These are phyloP conservation scores for Exserohilum turcica DNA, from an alignment of 2,329 filamentous ascomycete genomes.

Conservation along the genomic window DNA sequence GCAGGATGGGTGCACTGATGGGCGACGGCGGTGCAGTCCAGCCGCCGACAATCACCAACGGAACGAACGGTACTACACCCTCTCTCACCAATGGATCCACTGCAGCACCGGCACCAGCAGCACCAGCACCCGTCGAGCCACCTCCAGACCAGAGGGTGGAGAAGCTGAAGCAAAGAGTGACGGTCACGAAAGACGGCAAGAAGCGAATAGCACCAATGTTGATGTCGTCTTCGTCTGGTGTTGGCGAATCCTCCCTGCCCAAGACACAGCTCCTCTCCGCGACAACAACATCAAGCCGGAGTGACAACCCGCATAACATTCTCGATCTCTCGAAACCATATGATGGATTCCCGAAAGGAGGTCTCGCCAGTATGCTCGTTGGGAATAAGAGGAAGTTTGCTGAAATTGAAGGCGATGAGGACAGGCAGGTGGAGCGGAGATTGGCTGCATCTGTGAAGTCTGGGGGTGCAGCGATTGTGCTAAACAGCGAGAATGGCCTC, in stretches of 20 bases:
- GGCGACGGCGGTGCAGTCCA: constrained; percentile 65
- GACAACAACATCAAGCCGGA: constrained; percentile 65
- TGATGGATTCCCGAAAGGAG: constrained; percentile 88
- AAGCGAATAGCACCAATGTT: constrained; percentile 92
- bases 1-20: constrained; percentile 98
- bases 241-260: constrained; percentile 83
- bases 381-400: constrained; percentile 90
- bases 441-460: constrained; percentile 64
- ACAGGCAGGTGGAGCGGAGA: constrained; percentile 64
- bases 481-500: constrained; percentile 77
- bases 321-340: constrained; percentile 93
- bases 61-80: constrained; percentile 55
- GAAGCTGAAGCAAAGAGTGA: constrained; percentile 85
- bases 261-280: constrained; percentile 86
- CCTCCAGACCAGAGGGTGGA: constrained; percentile 64
- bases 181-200: constrained; percentile 94
- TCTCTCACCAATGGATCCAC: constrained; percentile 29
- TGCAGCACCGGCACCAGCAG: constrained; percentile 54
- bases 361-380: constrained; percentile 80
- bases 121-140: constrained; percentile 29
- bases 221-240: constrained; percentile 82
- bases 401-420: constrained; percentile 75
- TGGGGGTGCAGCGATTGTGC: constrained; percentile 74
- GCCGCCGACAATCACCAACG: constrained; percentile 62
- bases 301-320: constrained; percentile 78